Percentiles rank a stretch among this genome's conserved stretches.
Evolutionary conservation across 2,329 filamentous ascomycete species (phyloP).

Genomic region (Cercospora sesami): DNA sequence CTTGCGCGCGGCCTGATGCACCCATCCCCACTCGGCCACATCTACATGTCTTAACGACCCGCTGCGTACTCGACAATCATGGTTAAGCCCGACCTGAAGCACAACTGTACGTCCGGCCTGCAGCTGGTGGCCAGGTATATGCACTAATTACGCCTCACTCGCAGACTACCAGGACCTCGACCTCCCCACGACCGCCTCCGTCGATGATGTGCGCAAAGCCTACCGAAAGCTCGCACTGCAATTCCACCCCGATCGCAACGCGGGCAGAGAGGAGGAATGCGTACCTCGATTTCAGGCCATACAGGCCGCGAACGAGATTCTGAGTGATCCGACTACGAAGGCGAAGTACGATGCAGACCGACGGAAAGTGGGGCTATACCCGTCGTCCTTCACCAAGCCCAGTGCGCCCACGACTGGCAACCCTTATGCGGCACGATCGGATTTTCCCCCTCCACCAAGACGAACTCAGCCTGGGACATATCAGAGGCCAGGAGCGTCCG

Average conservation of each 20-base stretch:
- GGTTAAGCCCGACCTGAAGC: conserved; percentile 40
- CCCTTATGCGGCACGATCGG: conserved; percentile 43
- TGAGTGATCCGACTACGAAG: conserved; percentile 60
- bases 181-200: conserved; percentile 64
- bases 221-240: conserved; percentile 82
- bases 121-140: not conserved
- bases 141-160: conserved; percentile 12
- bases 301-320: conserved; percentile 79
- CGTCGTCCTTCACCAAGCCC: conserved; percentile 23
- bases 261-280: conserved; percentile 75
- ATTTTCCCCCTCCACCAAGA: conserved; percentile 47
- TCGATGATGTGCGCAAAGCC: conserved; percentile 79
- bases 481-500: conserved; percentile 31
- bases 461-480: conserved; percentile 45
- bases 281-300: conserved; percentile 83
- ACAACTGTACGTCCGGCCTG: conserved; percentile 27
- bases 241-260: conserved; percentile 87
- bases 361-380: conserved; percentile 49
- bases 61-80: conserved; percentile 30
- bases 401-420: conserved; percentile 37
- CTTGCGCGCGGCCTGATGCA: conserved; percentile 8
- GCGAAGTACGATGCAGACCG: conserved; percentile 64
- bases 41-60: conserved; percentile 18
- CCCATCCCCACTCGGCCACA: conserved; percentile 12
- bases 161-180: conserved; percentile 70